Evolutionary conservation across 1,284 basidiomycete genomes (phyloP).

Genomic region (Trichosporon inkin): DNA sequence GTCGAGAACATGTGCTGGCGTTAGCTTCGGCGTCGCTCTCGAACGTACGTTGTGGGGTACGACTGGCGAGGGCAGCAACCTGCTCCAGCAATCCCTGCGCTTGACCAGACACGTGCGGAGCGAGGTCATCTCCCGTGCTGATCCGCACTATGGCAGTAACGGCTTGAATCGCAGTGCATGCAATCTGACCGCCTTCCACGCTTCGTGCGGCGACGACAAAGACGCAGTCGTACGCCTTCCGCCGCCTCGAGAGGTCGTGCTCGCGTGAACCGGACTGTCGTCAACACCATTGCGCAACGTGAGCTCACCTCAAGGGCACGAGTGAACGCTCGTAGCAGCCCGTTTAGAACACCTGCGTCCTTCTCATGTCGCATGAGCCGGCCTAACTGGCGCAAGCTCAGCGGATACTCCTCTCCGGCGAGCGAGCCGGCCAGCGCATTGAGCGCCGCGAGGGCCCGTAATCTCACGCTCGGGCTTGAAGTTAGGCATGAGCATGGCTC

Average conservation of each 20-base stretch:
- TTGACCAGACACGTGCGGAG: background rate
- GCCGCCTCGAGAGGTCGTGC: slow-evolving; percentile 5
- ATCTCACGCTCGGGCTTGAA: slow-evolving; percentile 31
- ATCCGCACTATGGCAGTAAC: slow-evolving; percentile 4
- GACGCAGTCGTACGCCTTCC: slow-evolving; percentile 18
- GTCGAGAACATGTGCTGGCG: slow-evolving; percentile 18
- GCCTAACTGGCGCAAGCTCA: slow-evolving; percentile 9
- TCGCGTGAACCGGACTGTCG: slow-evolving; percentile 15
- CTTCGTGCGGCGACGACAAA: slow-evolving; percentile 12
- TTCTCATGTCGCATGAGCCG: slow-evolving; percentile 25
- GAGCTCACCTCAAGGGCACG: slow-evolving; percentile 26
- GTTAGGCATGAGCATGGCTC: background rate
- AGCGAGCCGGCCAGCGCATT: slow-evolving; percentile 19
- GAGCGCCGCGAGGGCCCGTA: slow-evolving; percentile 33
- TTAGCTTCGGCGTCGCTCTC: background rate
- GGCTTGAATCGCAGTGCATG: slow-evolving; percentile 4
- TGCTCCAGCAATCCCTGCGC: slow-evolving; percentile 7
- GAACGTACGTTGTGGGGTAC: background rate
- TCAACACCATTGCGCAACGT: slow-evolving; percentile 7
- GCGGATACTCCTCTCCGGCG: background rate
- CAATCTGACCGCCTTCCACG: slow-evolving; percentile 12
- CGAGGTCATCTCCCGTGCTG: background rate
- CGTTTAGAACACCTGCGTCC: slow-evolving; percentile 17
- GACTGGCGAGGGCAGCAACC: slow-evolving; percentile 1
- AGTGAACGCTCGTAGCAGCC: slow-evolving; percentile 22